Evolutionary conservation across 176 grass and related monocot genomes (phyloP).

Genomic region (Coix lacrymajobi): DNA sequence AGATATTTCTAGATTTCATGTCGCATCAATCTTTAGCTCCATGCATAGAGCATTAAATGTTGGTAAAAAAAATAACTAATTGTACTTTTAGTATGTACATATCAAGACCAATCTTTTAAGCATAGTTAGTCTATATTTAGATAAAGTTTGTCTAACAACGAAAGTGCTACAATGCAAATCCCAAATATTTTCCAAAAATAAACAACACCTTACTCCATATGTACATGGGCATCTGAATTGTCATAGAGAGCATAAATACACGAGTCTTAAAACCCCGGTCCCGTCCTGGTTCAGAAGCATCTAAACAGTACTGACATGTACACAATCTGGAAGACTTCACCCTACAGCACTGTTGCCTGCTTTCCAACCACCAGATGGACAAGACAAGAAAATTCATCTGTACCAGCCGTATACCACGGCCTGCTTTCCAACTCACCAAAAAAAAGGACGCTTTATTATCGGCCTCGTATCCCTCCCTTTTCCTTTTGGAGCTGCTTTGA

Average conservation of each 20-base stretch:
- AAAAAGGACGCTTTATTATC: constrained; percentile 5
- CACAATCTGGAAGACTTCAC: constrained; percentile 32
- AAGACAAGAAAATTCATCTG: constrained; percentile 1
- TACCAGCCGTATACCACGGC: background rate
- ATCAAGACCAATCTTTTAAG: too few relatives aligned
- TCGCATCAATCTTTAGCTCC: too few relatives aligned
- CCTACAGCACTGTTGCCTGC: background rate
- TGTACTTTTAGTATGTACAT: too few relatives aligned
- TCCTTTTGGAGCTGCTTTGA: constrained; percentile 45
- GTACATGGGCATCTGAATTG: constrained; percentile 13
- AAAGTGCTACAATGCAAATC: too few relatives aligned
- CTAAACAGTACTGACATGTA: constrained; percentile 19
- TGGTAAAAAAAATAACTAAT: too few relatives aligned
- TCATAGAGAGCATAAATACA: constrained; percentile 3
- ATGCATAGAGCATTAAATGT: too few relatives aligned
- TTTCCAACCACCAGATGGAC: background rate
- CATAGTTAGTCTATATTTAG: too few relatives aligned
- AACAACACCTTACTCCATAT: background rate
- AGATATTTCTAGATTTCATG: too few relatives aligned
- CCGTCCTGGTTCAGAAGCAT: constrained; percentile 7
- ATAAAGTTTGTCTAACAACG: too few relatives aligned
- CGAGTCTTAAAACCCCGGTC: background rate
- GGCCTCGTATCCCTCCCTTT: constrained; percentile 1
- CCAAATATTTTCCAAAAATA: too few relatives aligned
- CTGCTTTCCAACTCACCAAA: background rate